A percentile compares a stretch with the other conserved stretches of the same genome.
Evolutionary conservation across 2,329 filamentous ascomycete species (phyloP).

Genomic region (Neofusicoccum cordaticola): DNA sequence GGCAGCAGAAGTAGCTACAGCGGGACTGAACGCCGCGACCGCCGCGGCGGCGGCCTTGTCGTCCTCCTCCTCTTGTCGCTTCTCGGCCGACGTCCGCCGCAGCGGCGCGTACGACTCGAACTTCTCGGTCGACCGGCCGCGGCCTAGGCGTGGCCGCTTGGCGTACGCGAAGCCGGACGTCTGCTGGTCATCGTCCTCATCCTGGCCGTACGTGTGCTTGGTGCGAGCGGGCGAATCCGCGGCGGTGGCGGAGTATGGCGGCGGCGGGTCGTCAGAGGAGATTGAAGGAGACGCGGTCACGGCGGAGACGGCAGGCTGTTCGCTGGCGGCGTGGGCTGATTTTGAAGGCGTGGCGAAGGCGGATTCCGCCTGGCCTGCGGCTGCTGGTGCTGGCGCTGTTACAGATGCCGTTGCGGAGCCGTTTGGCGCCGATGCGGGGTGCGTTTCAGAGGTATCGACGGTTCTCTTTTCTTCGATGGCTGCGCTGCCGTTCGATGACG

Average conservation of each 20-base stretch:
- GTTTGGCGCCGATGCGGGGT: not conserved
- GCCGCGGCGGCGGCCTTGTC: not conserved
- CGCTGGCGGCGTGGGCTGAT: not conserved
- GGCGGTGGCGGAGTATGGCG: not conserved
- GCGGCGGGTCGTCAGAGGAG: not conserved
- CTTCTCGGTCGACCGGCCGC: slow-evolving; percentile 8
- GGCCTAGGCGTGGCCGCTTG: slow-evolving; percentile 5
- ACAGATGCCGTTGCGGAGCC: not conserved
- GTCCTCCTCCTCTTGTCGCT: slow-evolving; percentile 3
- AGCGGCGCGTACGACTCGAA: slow-evolving; percentile 8
- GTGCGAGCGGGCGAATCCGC: not conserved
- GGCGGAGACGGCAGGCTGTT: not conserved
- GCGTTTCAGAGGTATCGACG: slow-evolving; percentile 1
- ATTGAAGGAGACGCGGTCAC: not conserved
- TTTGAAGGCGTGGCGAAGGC: not conserved
- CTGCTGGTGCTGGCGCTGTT: not conserved
- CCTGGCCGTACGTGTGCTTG: not conserved
- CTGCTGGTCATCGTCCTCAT: not conserved
- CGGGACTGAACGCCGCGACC: not conserved
- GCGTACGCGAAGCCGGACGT: not conserved
- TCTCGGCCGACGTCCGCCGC: not conserved
- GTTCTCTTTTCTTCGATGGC: not conserved
- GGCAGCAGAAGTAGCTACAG: not conserved
- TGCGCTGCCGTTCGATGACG: not conserved
- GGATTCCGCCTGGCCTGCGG: not conserved